Evolutionary conservation across 768 basidiomycete genomes (phyloP), one percentile per base, ranked within the genome.

Genomic region (Russula vinacea): DNA sequence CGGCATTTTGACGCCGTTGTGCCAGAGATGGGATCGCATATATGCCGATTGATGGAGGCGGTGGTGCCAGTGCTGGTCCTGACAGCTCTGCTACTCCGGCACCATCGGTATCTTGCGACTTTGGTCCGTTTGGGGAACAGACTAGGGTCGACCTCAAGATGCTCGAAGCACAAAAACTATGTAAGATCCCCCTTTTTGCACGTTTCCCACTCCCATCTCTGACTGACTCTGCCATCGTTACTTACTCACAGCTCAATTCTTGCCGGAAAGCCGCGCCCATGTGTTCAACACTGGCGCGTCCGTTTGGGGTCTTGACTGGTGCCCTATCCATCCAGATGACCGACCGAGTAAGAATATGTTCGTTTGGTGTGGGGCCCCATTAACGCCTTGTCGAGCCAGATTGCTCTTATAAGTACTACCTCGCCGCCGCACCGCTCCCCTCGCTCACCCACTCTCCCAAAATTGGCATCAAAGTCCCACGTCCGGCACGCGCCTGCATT

Each of bases 241-340:
- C 40, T 49, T 10, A 9, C 32, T 17, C 24, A 37, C 68, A 94
- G 92, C 84, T 44, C 77, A 84, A 11, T 83, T 81, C 67, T 74
- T 87, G 13, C 77, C 83, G 2, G 81, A 80, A 44, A 86, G 83
- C 67, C 78, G 79, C 33, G 80, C 88, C 0, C 81, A 88, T 65
- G 77, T 96, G 1, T 88, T 98, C 74, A 91, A 88, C 66, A 88
- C 90, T 0, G 97, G 97, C 7, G 90, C 88, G 3, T 89, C 92
- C 0, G 89, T 92, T n/a, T 92, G 90, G 87, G 92, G 86, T 2
- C 71, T 96, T 40, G 93, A 95, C 68, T 98, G 95, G 95, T 94
- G 94, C 73, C 96, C 97, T 3, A 84, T 87, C 26, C 81, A 88
- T 65, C 74, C 78, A 24, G 76, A 80, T 40, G 85, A 86, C 55